Base-by-base conservation (phyloP, 805 yeast species). In the Candida awuae region DNA sequence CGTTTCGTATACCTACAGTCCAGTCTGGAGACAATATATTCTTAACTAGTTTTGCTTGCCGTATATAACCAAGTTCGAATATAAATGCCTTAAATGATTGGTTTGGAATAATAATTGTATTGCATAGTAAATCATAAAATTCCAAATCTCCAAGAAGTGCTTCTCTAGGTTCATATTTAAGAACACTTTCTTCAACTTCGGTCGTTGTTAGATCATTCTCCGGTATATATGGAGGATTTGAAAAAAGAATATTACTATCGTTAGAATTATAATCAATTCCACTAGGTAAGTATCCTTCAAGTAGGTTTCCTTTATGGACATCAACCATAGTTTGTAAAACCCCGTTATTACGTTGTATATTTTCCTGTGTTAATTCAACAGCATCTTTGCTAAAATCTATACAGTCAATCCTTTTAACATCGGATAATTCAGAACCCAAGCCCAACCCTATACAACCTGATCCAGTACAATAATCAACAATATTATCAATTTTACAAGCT, bases 161-260 rank as follows among this genome's bases (percentile, higher is more conserved):
- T 14, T 74, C 54, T 19, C 54, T 50, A 0, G 98, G 97, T 59
- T 90, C 98, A 56, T 71, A 80, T 10, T 58, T 29, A 29, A 70
- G 61, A 0, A 90, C 97, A 0, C 95, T 81, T 32, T 51, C 54
- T 41, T 77, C 82, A 0, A 77, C 73, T 3, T 75, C 77, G 28
- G 57, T 54, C 8, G 33, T 50, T 8, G 44, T 44, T 50, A 71
- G 71, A 34, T 78, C 77, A 0, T 45, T 34, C 2, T 22, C 7
- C 0, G 84, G 75, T 6, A 88, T 79, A 53, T 90, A 90, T 0
- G 98, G 98, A 1, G 98, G 98, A 50, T 90, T 90, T n/a, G 95
- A 75, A 0, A 80, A 70, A 1, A 92, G 53, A 3, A 90, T 38
- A 42, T 80, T 82, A 14, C 65, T 54, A 8, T 40, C 17, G 8